Evolutionary conservation across 768 basidiomycete genomes (phyloP), one percentile per base, ranked within the genome.

Genomic region (Boletus huronensis): DNA sequence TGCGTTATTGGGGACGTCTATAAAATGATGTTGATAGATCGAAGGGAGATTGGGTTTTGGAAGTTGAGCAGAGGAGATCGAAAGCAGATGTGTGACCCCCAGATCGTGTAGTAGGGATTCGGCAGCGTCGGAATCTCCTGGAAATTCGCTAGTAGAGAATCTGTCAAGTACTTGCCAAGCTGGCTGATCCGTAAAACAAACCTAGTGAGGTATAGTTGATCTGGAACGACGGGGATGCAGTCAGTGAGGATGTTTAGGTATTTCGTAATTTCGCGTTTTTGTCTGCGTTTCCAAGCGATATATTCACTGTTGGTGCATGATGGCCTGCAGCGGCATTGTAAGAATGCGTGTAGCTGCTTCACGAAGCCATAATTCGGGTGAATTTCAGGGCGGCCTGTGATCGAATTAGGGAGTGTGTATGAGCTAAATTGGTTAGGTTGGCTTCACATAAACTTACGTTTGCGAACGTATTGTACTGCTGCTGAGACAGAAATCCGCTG

Each of bases 321-420:
- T 0, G 80, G 77, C 21, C 72, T 67, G 60, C 78, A 83, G 38
- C 72, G 67, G 57, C 83, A 84, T 11, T 77, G 74, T 26, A 69
- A 72, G 57, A 84, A 87, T 1, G 73, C 69, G 36, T 82, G 74
- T 21, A 87, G 74, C 55, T 86, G 84, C 56, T 75, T 83, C 63
- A 82, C 64, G 62, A 87, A 87, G 34, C 76, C 76, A 54, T 73
- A 77, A 39, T 77, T 77, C 8, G 76, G 75, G 35, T 70, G 71
- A 38, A 74, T 62, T 40, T 65, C 64, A 26, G 76, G 69, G 35
- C 77, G 71, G 19, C 70, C 77, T 77, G 55, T 5, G 41, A 44
- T 29, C 21, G 34, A 61, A 53, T 43, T 26, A 54, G 54, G 48
- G 43, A 38, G 59, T 53, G 25, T 2, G 45, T 38, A 55, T 52